These are phyloP conservation scores for Dictyostelium intermedium DNA, from an alignment of 78 protist genomes.

Conservation along the genomic window DNA sequence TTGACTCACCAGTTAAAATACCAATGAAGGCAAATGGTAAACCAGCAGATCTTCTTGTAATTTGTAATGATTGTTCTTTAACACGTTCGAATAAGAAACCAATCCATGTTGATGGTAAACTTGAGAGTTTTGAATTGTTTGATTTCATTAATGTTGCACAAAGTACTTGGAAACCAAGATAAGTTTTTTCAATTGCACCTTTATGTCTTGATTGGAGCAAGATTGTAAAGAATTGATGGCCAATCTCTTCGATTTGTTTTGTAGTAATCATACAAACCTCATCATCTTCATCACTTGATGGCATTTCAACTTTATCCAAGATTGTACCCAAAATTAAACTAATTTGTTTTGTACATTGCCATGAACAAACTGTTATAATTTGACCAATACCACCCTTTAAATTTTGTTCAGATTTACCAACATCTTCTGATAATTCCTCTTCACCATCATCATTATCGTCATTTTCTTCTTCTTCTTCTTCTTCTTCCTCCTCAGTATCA, in stretches of 20 bases:
- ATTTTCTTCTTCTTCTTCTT: neutral
- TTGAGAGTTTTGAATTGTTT: neutral
- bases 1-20: constrained; percentile 65
- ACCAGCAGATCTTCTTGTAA: constrained; percentile 78
- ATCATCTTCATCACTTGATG: neutral
- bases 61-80: constrained; percentile 63
- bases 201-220: constrained; percentile 57
- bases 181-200: constrained; percentile 83
- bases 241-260: constrained; percentile 69
- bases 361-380: constrained; percentile 77
- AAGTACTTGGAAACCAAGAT: constrained; percentile 75
- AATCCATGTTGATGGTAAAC: constrained; percentile 72
- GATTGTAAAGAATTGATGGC: constrained; percentile 49
- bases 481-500: constrained; percentile 4
- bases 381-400: constrained; percentile 75
- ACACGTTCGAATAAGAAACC: constrained; percentile 42
- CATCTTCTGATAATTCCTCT: neutral
- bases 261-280: neutral
- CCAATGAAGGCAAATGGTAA: constrained; percentile 74
- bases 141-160: constrained; percentile 62
- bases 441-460: neutral
- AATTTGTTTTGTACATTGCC: constrained; percentile 74
- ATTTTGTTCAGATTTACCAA: neutral
- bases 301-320: constrained; percentile 43
- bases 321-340: constrained; percentile 69